Evolutionary conservation across 2,329 filamentous ascomycete species (phyloP).

Genomic region (Fusarium piperis): DNA sequence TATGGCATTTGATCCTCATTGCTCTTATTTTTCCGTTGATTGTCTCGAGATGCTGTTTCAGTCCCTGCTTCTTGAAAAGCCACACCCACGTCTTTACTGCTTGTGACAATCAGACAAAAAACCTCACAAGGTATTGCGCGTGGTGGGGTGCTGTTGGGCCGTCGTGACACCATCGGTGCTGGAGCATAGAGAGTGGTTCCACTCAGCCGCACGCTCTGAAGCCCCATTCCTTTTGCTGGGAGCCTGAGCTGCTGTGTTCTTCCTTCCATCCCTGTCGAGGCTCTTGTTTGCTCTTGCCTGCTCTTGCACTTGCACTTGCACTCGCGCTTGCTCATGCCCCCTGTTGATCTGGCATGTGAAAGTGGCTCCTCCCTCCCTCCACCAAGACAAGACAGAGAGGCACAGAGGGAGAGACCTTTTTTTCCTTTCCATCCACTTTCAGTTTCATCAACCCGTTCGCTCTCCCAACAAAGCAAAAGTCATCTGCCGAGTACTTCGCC

Average conservation of each 20-base stretch:
- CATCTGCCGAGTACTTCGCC: not conserved
- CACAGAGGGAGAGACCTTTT: not conserved
- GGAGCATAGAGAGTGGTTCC: constrained; percentile 28
- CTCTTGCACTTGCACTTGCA: not conserved
- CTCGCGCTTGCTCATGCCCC: not conserved
- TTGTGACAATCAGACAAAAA: not conserved
- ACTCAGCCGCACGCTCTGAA: constrained; percentile 35
- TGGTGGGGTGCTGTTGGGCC: constrained; percentile 37
- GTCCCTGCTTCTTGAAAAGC: not conserved
- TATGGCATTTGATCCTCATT: not conserved
- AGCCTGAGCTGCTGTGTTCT: constrained; percentile 5
- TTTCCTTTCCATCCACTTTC: constrained; percentile 5
- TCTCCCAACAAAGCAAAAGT: constrained; percentile 23
- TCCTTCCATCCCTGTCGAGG: not conserved
- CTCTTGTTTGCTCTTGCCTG: not conserved
- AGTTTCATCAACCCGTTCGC: constrained; percentile 8
- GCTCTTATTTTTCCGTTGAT: not conserved
- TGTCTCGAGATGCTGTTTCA: not conserved
- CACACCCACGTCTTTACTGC: not conserved
- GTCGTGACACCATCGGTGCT: constrained; percentile 37
- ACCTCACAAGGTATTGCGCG: not conserved
- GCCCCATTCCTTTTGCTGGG: constrained; percentile 17
- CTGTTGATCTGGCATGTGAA: constrained; percentile 44
- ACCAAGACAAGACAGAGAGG: not conserved
- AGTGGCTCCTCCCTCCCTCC: constrained; percentile 31